Base-by-base conservation (phyloP, 1,139 yeast genomes). In the Debaryomycetaceae sp. region DNA sequence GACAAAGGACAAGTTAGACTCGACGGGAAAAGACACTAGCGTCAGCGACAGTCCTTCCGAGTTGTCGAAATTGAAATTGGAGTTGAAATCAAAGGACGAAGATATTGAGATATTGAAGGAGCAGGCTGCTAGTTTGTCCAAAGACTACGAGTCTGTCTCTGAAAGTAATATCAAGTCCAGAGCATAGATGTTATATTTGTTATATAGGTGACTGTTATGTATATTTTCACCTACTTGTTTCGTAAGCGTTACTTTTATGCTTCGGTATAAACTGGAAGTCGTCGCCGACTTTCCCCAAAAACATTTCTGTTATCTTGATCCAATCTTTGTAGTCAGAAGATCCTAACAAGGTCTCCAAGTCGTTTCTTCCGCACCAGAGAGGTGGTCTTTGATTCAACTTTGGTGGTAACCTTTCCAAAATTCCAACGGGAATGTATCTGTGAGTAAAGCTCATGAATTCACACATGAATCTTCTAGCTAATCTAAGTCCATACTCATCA, bases 291-390 rank as follows among this genome's bases (percentile, higher is more conserved):
- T 88, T 88, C 22, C 99, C 99, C 54, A 93, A 76, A 60, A 91
- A 91, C 95, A 90, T 81, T 63, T 95, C 99, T n/a, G 96, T 81
- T 51, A 95, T 81, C 65, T 91, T 93, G 63, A 93, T 87, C 99
- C 99, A 93, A 65, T 93, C 99, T 57, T 75, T 78, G 68, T 85
- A 89, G 65, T 91, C 95, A 5, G 82, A 70, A 38, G 95, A 84
- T 0, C 95, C 97, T 53, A 93, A 72, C 55, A 90, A 72, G 0
- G 97, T 90, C 66, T 93, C 99, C 59, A 91, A 66, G 49, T 93
- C 99, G 62, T 88, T 82, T 65, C 99, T 81, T n/a, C 98, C 98
- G 56, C 70, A 78, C 96, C 97, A 95, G 49, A 80, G 76, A 27
- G 96, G 96, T 20, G 99, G 97, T 59, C 99, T 81, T 65, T 93